A percentile compares a stretch with the other conserved stretches of the same genome.
Evolutionary conservation across 805 yeast genomes (phyloP).

Genomic region (Saturnispora bothae): DNA sequence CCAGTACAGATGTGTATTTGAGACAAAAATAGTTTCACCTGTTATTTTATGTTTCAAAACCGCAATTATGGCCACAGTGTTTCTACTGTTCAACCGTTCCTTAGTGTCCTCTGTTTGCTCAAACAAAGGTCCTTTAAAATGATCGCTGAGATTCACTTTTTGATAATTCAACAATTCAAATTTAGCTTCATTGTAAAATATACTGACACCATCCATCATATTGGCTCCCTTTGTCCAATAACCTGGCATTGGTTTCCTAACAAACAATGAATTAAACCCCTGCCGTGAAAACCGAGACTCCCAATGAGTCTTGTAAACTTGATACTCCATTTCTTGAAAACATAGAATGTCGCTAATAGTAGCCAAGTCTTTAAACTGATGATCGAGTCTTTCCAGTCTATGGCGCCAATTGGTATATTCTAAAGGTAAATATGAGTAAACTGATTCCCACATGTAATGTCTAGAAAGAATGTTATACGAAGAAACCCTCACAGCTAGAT

Average conservation of each 20-base stretch:
- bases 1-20: constrained; percentile 60
- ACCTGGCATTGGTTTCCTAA: constrained; percentile 39
- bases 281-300: constrained; percentile 13
- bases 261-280: constrained; percentile 38
- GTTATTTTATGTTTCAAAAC: constrained; percentile 36
- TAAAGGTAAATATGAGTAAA: constrained; percentile 40
- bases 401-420: constrained; percentile 39
- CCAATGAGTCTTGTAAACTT: constrained; percentile 22
- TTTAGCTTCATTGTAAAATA: constrained; percentile 38
- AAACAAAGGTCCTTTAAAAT: constrained; percentile 19
- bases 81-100: constrained; percentile 33
- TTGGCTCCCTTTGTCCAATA: constrained; percentile 41
- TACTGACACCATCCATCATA: constrained; percentile 51
- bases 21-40: constrained; percentile 31
- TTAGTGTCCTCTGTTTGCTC: constrained; percentile 27
- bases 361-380: constrained; percentile 27
- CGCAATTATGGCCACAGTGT: constrained; percentile 48
- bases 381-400: constrained; percentile 34
- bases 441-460: constrained; percentile 51
- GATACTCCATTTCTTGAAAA: constrained; percentile 28
- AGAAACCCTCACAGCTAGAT: constrained; percentile 19
- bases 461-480: constrained; percentile 27
- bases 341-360: constrained; percentile 46
- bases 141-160: constrained; percentile 25
- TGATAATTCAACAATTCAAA: constrained; percentile 32